Conservation (phyloP, 805 yeast genomes). For the Saccharomycopsis oosterbeekiorum region DNA sequence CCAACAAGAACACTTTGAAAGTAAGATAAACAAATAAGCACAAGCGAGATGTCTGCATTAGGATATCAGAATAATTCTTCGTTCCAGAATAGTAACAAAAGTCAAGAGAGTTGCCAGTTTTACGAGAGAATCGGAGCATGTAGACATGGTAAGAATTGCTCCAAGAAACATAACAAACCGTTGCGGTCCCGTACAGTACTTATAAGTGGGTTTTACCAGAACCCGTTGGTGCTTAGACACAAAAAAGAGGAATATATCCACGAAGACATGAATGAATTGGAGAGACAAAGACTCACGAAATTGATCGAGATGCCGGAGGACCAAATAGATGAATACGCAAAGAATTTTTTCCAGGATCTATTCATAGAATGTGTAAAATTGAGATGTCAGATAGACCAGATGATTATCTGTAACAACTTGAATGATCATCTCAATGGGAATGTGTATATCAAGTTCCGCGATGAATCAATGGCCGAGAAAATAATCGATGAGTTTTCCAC, state of each 20-base stretch:
- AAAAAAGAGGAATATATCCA: background rate
- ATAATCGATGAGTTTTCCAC: conserved; percentile 58
- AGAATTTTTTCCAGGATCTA: conserved; percentile 60
- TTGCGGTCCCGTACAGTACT: conserved; percentile 52
- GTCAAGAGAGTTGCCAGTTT: conserved; percentile 28
- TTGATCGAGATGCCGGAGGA: conserved; percentile 19
- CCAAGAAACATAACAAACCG: conserved; percentile 64
- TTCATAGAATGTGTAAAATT: conserved; percentile 47
- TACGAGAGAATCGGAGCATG: conserved; percentile 85
- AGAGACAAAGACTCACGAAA: conserved; percentile 21
- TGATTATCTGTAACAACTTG: conserved; percentile 75
- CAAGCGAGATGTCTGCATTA: background rate
- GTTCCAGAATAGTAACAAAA: background rate
- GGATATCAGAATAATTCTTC: background rate
- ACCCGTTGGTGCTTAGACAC: conserved; percentile 36
- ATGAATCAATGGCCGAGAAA: conserved; percentile 45
- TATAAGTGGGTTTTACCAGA: conserved; percentile 53
- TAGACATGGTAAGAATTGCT: conserved; percentile 84
- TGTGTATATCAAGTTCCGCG: conserved; percentile 58
- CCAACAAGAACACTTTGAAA: too few relatives aligned
- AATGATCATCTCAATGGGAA: conserved; percentile 80
- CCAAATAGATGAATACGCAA: conserved; percentile 39
- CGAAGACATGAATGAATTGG: background rate
- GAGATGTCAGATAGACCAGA: conserved; percentile 40
- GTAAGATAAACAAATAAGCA: background rate